Evolutionary conservation across 202 grass and related monocot species (phyloP), one percentile per base, ranked within the genome.

Genomic region (Miscanthus sacchariflorus): DNA sequence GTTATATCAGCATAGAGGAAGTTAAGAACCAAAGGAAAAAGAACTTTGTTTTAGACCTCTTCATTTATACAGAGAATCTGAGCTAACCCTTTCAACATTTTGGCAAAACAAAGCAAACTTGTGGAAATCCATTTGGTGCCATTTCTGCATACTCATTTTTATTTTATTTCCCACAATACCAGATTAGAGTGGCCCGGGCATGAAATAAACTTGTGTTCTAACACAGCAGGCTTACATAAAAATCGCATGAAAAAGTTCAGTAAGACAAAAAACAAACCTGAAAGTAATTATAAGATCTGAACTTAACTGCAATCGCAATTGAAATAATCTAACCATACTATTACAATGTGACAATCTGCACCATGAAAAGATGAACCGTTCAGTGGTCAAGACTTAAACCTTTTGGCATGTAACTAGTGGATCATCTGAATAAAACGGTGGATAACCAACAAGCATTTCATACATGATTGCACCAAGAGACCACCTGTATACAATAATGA

Each of bases 381-480:
- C 76, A 64, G 45, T 19, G 54, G 71, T 1, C 43, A 72, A 80
- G 48, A 52, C 0, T 42, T 45, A 45, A 83, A 98, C 95, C 89
- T 94, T 98, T 87, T 91, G 74, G 75, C 95, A 98, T 27, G 95
- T 95, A 63, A 89, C 81, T 74, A 98, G 90, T 80, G 95, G 87
- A 76, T 92, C 89, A 72, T 95, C 91, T 61, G 95, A 89, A 93
- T 98, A 92, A 91, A 93, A 98, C 12, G 93, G 95, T 72, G 95
- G 91, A 88, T 95, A 95, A 45, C 95, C 95, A 76, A 98, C 87
- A 78, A 98, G 93, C 95, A 98, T 98, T 90, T 98, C 95, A 75
- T 95, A 98, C 93, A 98, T 92, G 70, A 98, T 95, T 80, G 90
- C 91, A 91, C 95, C 95, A 68, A 98, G 87, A 4, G 95, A 98